Evolutionary conservation across 805 yeast genomes (phyloP).

Genomic region (Grigorovia transvaalensis): DNA sequence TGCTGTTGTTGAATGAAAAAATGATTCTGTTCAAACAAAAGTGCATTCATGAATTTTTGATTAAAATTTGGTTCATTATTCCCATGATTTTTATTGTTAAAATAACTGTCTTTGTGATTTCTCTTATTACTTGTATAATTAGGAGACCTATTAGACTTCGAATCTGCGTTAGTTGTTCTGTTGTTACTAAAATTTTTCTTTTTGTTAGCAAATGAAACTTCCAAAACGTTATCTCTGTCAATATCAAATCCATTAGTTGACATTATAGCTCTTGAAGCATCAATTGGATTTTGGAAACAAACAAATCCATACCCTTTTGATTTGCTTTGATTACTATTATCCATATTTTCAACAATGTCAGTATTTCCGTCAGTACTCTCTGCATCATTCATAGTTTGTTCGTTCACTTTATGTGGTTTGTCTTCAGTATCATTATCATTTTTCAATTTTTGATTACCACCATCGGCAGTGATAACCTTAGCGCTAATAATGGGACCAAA

Average conservation of each 20-base stretch:
- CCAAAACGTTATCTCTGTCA: conserved; percentile 44
- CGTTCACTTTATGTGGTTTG: background rate
- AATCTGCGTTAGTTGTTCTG: background rate
- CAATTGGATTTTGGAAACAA: conserved; percentile 53
- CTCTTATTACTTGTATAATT: background rate
- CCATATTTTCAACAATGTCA: background rate
- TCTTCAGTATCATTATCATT: conserved; percentile 3
- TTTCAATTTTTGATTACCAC: conserved; percentile 13
- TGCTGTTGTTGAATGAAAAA: background rate
- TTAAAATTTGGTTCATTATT: conserved; percentile 10
- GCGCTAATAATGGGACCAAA: conserved; percentile 48
- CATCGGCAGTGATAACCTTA: conserved; percentile 41
- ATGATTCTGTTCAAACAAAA: conserved; percentile 16
- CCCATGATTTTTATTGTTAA: background rate
- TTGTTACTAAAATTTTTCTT: conserved; percentile 5
- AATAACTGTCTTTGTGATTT: background rate
- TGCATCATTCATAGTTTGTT: background rate
- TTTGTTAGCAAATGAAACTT: conserved; percentile 65
- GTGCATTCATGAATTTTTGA: conserved; percentile 19
- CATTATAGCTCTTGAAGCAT: conserved; percentile 60
- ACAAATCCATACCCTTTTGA: conserved; percentile 80
- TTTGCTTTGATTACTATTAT: background rate
- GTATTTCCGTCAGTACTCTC: background rate
- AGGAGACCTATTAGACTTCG: background rate
- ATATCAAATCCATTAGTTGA: conserved; percentile 31